Base-by-base conservation (phyloP, 1,139 yeast species). In the Pichia sp. region DNA sequence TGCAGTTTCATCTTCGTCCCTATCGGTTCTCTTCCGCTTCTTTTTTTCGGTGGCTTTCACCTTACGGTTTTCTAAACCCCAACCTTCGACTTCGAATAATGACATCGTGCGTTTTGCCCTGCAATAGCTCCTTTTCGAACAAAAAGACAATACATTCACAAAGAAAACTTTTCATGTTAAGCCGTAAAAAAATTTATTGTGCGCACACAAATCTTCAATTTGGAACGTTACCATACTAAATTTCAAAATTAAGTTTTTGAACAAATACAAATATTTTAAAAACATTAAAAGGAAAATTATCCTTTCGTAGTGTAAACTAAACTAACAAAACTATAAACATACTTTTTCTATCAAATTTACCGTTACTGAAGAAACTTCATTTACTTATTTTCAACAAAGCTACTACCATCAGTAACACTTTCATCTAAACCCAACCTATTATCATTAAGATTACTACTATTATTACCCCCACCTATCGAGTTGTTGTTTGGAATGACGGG, bases 41-140 rank as follows among this genome's bases (percentile, higher is more conserved):
- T 47, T 40, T 21, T 46, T 40, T 46, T 47, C 38, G 8, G 15
- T 15, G 18, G 46, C 48, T 36, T 57, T 49, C 18, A 85, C 76
- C 54, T 75, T 71, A 38, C 73, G 69, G 50, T 72, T 68, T 55
- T 83, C 79, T 51, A 88, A 66, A 53, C 83, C 75, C 96, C 96
- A 88, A 18, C 95, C 96, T 41, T 82, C 86, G 17, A 85, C 90
- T 63, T 84, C 77, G 62, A 88, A 88, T 57, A 87, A 72, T 27
- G 86, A 79, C 93, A 85, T 85, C 12, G 11, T 39, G 6, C 15
- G 7, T 32, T 7, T 24, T 24, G 10, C 10, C 27, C 10, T n/a
- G n/a, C n/a, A n/a, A n/a, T n/a, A n/a, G n/a, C n/a, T n/a, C n/a
- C n/a, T n/a, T n/a, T n/a, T 24, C 10, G 9, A 24, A 24, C 7